These are phyloP conservation scores for Phytopythium cucurbitacearum DNA, from an alignment of 352 stramenopile species.

Conservation along the genomic window DNA sequence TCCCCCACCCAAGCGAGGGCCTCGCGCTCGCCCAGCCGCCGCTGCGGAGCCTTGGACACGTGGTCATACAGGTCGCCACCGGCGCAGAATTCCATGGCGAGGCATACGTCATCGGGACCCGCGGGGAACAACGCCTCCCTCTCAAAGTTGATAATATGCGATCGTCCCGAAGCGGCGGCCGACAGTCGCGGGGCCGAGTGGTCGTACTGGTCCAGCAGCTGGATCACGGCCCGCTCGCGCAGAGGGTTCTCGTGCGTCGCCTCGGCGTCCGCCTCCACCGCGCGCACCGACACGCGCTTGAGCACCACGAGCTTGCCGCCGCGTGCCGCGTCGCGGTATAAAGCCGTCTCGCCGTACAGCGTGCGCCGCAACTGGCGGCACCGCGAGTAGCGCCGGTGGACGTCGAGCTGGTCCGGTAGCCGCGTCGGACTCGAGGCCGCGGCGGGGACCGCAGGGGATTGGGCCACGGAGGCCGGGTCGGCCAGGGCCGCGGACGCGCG, in stretches of 20 bases:
- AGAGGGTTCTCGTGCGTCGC: slow-evolving; percentile 35
- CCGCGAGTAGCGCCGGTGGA: slow-evolving; percentile 25
- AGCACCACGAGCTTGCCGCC: slow-evolving; percentile 43
- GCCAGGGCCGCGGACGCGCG: slow-evolving; percentile 1
- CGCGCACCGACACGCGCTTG: slow-evolving; percentile 40
- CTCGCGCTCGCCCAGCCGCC: slow-evolving; percentile 26
- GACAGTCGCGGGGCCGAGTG: background rate
- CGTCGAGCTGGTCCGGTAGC: slow-evolving; percentile 9
- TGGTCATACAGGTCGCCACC: slow-evolving; percentile 59
- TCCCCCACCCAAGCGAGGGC: slow-evolving; percentile 32
- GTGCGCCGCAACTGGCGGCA: slow-evolving; percentile 37
- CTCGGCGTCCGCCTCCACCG: slow-evolving; percentile 31
- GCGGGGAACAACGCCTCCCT: slow-evolving; percentile 33
- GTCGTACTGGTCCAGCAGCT: slow-evolving; percentile 25
- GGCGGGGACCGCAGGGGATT: background rate
- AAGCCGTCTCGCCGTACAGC: slow-evolving; percentile 49
- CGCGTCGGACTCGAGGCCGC: background rate
- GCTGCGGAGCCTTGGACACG: slow-evolving; percentile 25
- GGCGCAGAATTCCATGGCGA: slow-evolving; percentile 64
- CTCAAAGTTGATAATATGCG: slow-evolving; percentile 38
- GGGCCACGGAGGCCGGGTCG: background rate
- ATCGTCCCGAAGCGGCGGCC: slow-evolving; percentile 20
- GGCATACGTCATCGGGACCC: slow-evolving; percentile 28
- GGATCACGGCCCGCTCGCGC: slow-evolving; percentile 39
- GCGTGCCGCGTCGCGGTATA: slow-evolving; percentile 32